Evolutionary conservation across 371 early-diverging fungal genomes (phyloP).

Genomic region (Dipsacomyces acuminosporus): DNA sequence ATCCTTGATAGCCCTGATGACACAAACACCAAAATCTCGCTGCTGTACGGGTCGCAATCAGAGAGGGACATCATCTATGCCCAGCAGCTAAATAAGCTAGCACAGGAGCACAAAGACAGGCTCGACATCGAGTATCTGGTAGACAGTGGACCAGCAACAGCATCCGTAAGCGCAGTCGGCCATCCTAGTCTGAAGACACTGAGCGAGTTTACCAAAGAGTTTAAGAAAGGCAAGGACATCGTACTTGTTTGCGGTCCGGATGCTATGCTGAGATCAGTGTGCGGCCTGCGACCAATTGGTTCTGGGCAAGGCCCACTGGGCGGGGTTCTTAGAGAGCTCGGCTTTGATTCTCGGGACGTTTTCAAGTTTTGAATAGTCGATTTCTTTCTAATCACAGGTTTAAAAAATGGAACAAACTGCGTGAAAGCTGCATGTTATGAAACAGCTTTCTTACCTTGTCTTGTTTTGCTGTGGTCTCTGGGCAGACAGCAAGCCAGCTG

Average conservation of each 20-base stretch:
- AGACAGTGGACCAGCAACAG: constrained; percentile 49
- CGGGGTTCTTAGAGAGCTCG: constrained; percentile 77
- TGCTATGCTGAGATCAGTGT: constrained; percentile 68
- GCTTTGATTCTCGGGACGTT: constrained; percentile 66
- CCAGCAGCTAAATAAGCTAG: constrained; percentile 68
- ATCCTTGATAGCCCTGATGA: constrained; percentile 63
- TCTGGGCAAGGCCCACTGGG: constrained; percentile 75
- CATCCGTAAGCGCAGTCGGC: constrained; percentile 11
- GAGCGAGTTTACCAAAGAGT: constrained; percentile 4
- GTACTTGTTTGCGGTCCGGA: constrained; percentile 90
- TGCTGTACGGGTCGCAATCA: constrained; percentile 80
- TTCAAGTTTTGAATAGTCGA: constrained; percentile 86
- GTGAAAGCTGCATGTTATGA: too few species aligned
- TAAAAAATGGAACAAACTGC: too few species aligned
- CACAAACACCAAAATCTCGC: constrained; percentile 65
- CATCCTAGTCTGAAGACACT: constrained; percentile 4
- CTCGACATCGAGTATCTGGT: constrained; percentile 71
- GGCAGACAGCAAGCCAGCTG: too few species aligned
- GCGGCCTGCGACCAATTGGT: constrained; percentile 73
- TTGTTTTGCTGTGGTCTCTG: too few species aligned
- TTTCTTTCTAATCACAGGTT: too few species aligned
- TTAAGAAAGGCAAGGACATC: constrained; percentile 34
- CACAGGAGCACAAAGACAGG: constrained; percentile 60
- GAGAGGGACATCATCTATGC: constrained; percentile 77
- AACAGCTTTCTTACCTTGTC: too few species aligned